A percentile compares a stretch with the other conserved stretches of the same genome.
Evolutionary conservation across 805 yeast genomes (phyloP).

Genomic region (Yarrowia sp.): DNA sequence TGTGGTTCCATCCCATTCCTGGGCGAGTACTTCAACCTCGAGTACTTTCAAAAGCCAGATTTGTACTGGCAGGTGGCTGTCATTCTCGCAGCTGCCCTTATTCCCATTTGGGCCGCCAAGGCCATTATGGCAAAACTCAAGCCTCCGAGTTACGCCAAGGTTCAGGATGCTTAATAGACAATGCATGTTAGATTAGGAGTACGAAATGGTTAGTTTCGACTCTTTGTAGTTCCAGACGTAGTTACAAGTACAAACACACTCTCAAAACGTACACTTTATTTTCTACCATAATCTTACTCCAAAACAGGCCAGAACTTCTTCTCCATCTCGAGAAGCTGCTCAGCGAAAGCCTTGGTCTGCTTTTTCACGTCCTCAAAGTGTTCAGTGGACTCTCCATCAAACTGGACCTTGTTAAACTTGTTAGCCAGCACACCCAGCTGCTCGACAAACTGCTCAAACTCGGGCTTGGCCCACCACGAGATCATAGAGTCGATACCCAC

Average conservation of each 20-base stretch:
- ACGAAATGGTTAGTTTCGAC: no score
- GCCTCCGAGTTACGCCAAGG: slow-evolving; percentile 97
- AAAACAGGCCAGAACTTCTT: slow-evolving; percentile 18
- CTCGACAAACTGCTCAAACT: slow-evolving; percentile 20
- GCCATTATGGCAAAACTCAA: slow-evolving; percentile 68
- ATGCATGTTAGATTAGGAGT: neutral
- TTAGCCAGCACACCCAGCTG: neutral
- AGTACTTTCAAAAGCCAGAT: slow-evolving; percentile 50
- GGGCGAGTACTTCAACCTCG: slow-evolving; percentile 78
- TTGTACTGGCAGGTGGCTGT: slow-evolving; percentile 69
- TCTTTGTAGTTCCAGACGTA: no score
- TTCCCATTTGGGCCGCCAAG: slow-evolving; percentile 88
- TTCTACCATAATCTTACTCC: no score
- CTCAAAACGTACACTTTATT: no score
- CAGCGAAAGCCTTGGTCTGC: neutral
- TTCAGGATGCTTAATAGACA: slow-evolving; percentile 60
- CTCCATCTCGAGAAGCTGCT: slow-evolving; percentile 3
- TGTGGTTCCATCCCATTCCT: slow-evolving; percentile 78
- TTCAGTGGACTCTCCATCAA: neutral
- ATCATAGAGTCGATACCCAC: slow-evolving; percentile 21
- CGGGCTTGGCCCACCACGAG: slow-evolving; percentile 25
- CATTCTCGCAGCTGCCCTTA: slow-evolving; percentile 63
- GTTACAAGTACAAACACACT: no score
- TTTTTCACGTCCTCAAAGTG: neutral
- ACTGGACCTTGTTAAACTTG: slow-evolving; percentile 16